Evolutionary conservation across 192 early-diverging fungal genomes (phyloP).

Genomic region (Mortierella hygrophila): DNA sequence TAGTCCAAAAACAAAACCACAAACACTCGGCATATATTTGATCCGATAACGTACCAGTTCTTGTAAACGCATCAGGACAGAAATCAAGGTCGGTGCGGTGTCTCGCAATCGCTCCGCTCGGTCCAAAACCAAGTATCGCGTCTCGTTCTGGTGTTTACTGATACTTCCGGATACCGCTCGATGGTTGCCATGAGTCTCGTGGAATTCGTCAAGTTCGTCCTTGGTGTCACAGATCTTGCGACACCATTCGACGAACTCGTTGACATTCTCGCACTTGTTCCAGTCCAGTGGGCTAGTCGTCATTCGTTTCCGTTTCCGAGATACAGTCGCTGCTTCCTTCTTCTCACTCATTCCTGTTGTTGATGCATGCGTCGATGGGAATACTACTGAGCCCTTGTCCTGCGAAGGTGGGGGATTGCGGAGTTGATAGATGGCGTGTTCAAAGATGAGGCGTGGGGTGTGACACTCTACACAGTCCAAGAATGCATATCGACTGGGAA

Average conservation of each 20-base stretch:
- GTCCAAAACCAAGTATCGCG: conserved; percentile 76
- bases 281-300: conserved; percentile 12
- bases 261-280: conserved; percentile 73
- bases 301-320: conserved; percentile 13
- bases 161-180: not conserved
- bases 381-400: conserved; percentile 57
- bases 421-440: conserved; percentile 79
- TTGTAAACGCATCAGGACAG: conserved; percentile 75
- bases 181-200: not conserved
- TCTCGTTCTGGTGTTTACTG: conserved; percentile 24
- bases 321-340: not conserved
- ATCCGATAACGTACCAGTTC: conserved; percentile 71
- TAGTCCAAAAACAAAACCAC: not conserved
- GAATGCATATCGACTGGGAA: conserved; percentile 61
- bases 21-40: not conserved
- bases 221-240: conserved; percentile 30
- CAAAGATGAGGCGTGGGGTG: conserved; percentile 83
- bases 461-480: conserved; percentile 84
- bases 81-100: conserved; percentile 74
- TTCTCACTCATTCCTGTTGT: not conserved
- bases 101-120: conserved; percentile 84
- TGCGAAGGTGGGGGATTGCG: conserved; percentile 54
- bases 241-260: conserved; percentile 76
- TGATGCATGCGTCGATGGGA: conserved; percentile 11
- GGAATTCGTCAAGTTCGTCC: not conserved